These are phyloP conservation scores for Fusarium xylarioides DNA, from an alignment of 2,329 filamentous ascomycete species.

Conservation along the genomic window DNA sequence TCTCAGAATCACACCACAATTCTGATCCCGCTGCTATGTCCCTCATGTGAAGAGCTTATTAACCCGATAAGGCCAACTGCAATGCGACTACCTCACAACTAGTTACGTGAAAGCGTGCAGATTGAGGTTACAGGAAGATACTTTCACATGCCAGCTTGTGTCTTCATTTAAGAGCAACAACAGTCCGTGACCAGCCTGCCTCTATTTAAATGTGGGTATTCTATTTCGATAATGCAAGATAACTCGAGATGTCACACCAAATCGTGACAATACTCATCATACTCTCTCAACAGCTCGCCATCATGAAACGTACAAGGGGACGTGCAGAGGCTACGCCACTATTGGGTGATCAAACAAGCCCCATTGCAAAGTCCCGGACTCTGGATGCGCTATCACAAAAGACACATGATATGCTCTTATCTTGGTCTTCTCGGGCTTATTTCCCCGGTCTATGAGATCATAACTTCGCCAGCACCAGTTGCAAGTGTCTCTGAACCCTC, in stretches of 20 bases:
- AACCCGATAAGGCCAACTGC: constrained; percentile 7
- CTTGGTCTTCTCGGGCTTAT: constrained; percentile 1
- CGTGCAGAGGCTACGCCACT: neutral
- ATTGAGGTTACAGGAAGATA: neutral
- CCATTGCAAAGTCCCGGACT: neutral
- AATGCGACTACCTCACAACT: neutral
- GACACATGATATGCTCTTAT: constrained; percentile 17
- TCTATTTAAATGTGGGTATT: neutral
- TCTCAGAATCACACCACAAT: constrained; percentile 10
- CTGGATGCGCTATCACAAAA: neutral
- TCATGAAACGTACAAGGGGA: neutral
- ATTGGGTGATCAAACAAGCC: neutral
- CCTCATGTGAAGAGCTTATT: constrained; percentile 8
- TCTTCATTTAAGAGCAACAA: neutral
- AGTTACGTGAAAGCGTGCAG: neutral
- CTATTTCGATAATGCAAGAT: neutral
- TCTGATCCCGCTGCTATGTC: neutral
- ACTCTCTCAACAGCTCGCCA: neutral
- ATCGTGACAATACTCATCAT: neutral
- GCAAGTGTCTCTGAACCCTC: constrained; percentile 12
- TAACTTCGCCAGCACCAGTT: constrained; percentile 37
- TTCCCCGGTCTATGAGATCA: constrained; percentile 33
- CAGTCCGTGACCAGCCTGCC: neutral
- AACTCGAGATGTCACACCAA: neutral
- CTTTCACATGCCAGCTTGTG: constrained; percentile 18